A percentile compares a stretch with the other conserved stretches of the same genome.
phyloP scores from a whole-genome alignment of 2,329 filamentous ascomycete species.

The Alternaria gansuensis region DNA sequence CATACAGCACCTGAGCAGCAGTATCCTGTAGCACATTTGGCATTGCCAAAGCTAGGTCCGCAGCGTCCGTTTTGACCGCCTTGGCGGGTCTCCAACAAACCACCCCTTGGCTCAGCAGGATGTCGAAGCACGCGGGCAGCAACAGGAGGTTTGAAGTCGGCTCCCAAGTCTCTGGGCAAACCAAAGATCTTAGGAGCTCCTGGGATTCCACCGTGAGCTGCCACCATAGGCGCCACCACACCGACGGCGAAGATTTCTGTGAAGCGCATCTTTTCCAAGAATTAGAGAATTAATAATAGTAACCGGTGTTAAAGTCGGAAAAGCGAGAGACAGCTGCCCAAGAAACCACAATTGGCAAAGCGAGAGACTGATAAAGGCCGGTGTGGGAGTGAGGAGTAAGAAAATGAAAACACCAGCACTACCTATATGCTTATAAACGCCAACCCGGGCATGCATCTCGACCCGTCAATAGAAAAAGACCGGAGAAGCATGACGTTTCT shows the following conservation, averaged over 20 bases:
- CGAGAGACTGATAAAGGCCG: constrained; percentile 13
- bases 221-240: constrained; percentile 44
- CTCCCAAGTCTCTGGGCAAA: constrained; percentile 43
- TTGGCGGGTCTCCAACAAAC: constrained; percentile 45
- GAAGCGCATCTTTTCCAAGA: constrained; percentile 40
- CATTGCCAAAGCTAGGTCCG: constrained; percentile 41
- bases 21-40: constrained; percentile 45
- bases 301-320: not conserved
- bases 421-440: constrained; percentile 11
- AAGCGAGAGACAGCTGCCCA: constrained; percentile 12
- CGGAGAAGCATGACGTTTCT: constrained; percentile 14
- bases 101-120: constrained; percentile 22
- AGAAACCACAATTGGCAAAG: constrained; percentile 9
- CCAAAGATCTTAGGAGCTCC: constrained; percentile 50
- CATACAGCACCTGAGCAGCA: constrained; percentile 50
- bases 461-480: constrained; percentile 10
- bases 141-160: constrained; percentile 32
- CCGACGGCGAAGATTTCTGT: constrained; percentile 40
- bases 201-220: constrained; percentile 44
- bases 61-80: constrained; percentile 49
- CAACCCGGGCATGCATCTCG: constrained; percentile 1
- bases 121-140: constrained; percentile 37
- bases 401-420: constrained; percentile 1
- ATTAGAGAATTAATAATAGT: constrained; percentile 8
- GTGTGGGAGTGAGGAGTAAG: constrained; percentile 6